Conservation (phyloP, 164 flowering plant species). For the Tetracentron sinense region DNA sequence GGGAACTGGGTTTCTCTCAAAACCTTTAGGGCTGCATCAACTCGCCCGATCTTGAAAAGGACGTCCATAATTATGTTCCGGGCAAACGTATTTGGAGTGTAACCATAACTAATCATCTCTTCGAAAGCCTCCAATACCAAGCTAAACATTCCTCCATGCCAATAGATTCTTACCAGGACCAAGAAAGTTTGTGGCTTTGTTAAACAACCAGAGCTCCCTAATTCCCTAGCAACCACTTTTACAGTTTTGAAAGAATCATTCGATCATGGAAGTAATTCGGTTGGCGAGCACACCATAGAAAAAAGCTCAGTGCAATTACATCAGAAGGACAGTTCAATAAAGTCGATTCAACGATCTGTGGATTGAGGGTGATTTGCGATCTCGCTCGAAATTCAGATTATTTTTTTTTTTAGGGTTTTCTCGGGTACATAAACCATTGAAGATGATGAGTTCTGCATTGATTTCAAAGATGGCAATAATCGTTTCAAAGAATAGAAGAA, state of each 20-base stretch:
- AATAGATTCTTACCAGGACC: slow-evolving; percentile 53
- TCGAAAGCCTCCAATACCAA: slow-evolving; percentile 46
- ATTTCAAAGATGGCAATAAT: not conserved
- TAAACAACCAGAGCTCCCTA: slow-evolving; percentile 41
- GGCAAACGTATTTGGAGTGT: slow-evolving; percentile 46
- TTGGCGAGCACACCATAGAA: slow-evolving; percentile 61
- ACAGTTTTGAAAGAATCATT: slow-evolving; percentile 26
- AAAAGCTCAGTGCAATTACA: slow-evolving; percentile 47
- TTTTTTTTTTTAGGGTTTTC: not conserved
- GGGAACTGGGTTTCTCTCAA: slow-evolving; percentile 30
- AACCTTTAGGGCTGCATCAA: slow-evolving; percentile 35
- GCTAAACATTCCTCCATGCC: slow-evolving; percentile 49
- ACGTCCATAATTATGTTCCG: slow-evolving; percentile 52
- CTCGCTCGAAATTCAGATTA: not conserved
- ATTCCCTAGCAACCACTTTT: slow-evolving; percentile 32
- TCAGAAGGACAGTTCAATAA: slow-evolving; percentile 48
- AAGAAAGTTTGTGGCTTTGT: slow-evolving; percentile 46
- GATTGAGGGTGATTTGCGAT: slow-evolving; percentile 19
- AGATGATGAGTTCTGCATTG: not conserved
- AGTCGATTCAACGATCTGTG: slow-evolving; percentile 33
- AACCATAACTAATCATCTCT: slow-evolving; percentile 47
- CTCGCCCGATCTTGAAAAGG: slow-evolving; percentile 37
- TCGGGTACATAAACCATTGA: not conserved
- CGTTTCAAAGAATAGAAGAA: not conserved
- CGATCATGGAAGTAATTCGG: slow-evolving; percentile 43